phyloP scores from a whole-genome alignment of 768 basidiomycete genomes.

The Pisolithus orientalis region DNA sequence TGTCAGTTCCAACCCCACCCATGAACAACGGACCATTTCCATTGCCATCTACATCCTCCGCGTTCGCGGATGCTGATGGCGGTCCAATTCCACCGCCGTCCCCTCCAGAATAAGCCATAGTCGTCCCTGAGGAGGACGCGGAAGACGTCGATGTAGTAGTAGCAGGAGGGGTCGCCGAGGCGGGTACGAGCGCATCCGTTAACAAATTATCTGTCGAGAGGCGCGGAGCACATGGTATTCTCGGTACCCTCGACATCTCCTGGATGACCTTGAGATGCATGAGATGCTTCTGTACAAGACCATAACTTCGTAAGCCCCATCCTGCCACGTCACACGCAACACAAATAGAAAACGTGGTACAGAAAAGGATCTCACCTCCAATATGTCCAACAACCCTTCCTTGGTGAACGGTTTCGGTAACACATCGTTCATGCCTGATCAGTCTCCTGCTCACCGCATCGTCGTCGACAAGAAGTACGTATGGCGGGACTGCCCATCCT shows the following conservation, averaged over 20 bases:
- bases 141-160: not conserved
- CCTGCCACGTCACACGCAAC: no score
- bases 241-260: slow-evolving; percentile 61
- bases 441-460: slow-evolving; percentile 87
- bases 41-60: not conserved
- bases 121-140: slow-evolving; percentile 20
- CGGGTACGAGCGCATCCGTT: slow-evolving; percentile 48
- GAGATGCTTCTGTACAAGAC: slow-evolving; percentile 63
- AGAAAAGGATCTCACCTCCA: slow-evolving; percentile 53
- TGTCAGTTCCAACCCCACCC: slow-evolving; percentile 35
- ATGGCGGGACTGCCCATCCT: slow-evolving; percentile 86
- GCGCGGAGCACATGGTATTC: slow-evolving; percentile 62
- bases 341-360: not conserved
- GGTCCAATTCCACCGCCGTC: not conserved
- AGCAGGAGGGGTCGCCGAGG: slow-evolving; percentile 15
- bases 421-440: slow-evolving; percentile 88
- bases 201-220: slow-evolving; percentile 44
- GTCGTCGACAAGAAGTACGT: slow-evolving; percentile 92
- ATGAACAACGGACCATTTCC: not conserved
- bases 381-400: slow-evolving; percentile 83
- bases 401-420: slow-evolving; percentile 97
- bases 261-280: slow-evolving; percentile 84
- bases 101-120: slow-evolving; percentile 18
- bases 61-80: not conserved
- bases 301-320: no score